Conservation (phyloP, 1,284 basidiomycete genomes). For the Crucibulum cyathiforme region DNA sequence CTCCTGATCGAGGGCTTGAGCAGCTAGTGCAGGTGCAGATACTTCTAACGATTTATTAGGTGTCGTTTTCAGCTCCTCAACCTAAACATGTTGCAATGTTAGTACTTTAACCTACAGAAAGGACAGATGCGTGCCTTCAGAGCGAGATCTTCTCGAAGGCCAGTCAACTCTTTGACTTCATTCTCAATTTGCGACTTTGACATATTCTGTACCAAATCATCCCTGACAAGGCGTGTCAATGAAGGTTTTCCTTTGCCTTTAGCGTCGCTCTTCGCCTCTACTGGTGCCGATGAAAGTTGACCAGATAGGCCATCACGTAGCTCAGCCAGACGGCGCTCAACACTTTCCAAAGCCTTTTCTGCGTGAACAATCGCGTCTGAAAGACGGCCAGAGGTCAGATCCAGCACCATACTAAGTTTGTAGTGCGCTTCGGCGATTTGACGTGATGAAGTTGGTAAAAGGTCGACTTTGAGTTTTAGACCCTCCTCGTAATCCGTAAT, state of each 20-base stretch:
- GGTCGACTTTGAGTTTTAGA: slow-evolving; percentile 69
- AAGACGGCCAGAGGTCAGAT: slow-evolving; percentile 81
- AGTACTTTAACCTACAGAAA: neutral
- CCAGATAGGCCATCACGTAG: slow-evolving; percentile 61
- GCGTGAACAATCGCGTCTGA: slow-evolving; percentile 83
- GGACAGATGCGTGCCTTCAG: slow-evolving; percentile 65
- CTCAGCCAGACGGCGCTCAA: slow-evolving; percentile 71
- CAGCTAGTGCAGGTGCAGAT: slow-evolving; percentile 68
- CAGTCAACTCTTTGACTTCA: slow-evolving; percentile 79
- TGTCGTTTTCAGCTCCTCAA: slow-evolving; percentile 85
- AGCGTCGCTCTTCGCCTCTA: slow-evolving; percentile 43
- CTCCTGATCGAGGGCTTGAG: slow-evolving; percentile 73
- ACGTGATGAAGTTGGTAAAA: slow-evolving; percentile 81
- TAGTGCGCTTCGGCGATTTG: slow-evolving; percentile 91
- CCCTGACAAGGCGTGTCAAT: slow-evolving; percentile 47
- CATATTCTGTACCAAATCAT: slow-evolving; percentile 66
- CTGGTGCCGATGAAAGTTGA: slow-evolving; percentile 38
- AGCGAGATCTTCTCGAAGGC: slow-evolving; percentile 79
- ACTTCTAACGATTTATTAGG: slow-evolving; percentile 62
- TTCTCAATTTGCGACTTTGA: slow-evolving; percentile 70
- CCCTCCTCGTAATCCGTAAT: slow-evolving; percentile 82
- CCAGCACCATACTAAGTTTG: slow-evolving; percentile 88
- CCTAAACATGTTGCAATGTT: slow-evolving; percentile 46
- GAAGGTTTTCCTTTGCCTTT: slow-evolving; percentile 75
- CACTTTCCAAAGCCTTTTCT: slow-evolving; percentile 77